Percentiles rank a stretch among this genome's conserved stretches.
phyloP scores from a whole-genome alignment of 441 rosid species.

The Geranium incanum region DNA sequence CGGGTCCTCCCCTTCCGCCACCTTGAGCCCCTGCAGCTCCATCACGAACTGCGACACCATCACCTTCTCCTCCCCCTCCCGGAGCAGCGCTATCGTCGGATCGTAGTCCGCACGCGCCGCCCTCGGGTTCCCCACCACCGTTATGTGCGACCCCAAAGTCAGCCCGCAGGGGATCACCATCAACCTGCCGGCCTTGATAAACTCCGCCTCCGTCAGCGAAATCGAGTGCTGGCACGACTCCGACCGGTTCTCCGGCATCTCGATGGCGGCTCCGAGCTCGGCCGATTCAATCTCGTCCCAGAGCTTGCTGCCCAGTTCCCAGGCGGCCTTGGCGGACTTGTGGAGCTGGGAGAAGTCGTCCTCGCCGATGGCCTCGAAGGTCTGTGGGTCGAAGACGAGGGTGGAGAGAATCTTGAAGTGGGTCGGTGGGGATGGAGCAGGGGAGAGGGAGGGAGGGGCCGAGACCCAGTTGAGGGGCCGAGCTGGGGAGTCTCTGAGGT shows the following conservation, averaged over 20 bases:
- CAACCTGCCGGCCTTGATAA: constrained; percentile 33
- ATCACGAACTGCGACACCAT: constrained; percentile 85
- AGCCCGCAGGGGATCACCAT: constrained; percentile 83
- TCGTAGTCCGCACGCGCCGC: constrained; percentile 56
- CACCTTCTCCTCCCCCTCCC: constrained; percentile 36
- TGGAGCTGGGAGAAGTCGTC: constrained; percentile 69
- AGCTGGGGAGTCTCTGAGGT: constrained; percentile 45
- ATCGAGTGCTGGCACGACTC: constrained; percentile 56
- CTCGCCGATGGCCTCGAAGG: constrained; percentile 41
- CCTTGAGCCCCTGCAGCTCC: constrained; percentile 82
- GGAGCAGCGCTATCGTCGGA: constrained; percentile 46
- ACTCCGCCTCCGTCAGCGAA: constrained; percentile 52
- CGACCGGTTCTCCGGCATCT: constrained; percentile 29
- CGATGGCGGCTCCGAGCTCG: constrained; percentile 17
- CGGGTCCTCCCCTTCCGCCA: constrained; percentile 87
- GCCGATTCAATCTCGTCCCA: constrained; percentile 66
- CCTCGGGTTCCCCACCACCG: constrained; percentile 75
- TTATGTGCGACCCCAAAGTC: constrained; percentile 76
- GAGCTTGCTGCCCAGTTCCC: constrained; percentile 60
- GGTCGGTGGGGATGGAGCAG: constrained; percentile 4
- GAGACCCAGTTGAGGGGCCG: constrained; percentile 57
- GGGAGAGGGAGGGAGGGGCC: constrained; percentile 30
- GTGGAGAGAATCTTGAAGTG: constrained; percentile 32
- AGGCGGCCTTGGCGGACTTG: constrained; percentile 62
- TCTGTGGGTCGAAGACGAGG: constrained; percentile 42